Evolutionary conservation across 371 early-diverging fungal species (phyloP), one percentile per base, ranked within the genome.

Genomic region (Basidiobolus meristosporus): DNA sequence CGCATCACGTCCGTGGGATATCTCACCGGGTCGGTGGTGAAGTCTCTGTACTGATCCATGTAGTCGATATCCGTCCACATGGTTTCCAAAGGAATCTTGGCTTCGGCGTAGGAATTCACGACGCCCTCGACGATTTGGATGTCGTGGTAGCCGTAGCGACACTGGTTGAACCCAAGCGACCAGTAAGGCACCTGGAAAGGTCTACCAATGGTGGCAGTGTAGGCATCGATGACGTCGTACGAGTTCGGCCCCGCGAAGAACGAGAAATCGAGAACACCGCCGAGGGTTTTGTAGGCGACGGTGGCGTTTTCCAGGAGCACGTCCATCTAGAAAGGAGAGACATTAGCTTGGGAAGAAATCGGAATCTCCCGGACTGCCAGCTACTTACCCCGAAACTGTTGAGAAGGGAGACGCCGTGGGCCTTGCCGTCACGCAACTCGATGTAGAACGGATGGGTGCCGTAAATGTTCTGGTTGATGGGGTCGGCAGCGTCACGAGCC

Each of bases 51-150:
- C 6, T 42, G 44, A 39, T 76, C 70, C 54, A 66, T 74, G 51
- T 72, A 63, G 42, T 65, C 84, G 40, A 82, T 76, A 51, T 82
- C 82, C 21, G 68, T 57, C 82, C 82, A 82, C 17, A 73, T 57
- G 17, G 64, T 65, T 38, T 79, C 80, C 34, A 77, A 48, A 1
- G 84, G 84, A 33, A 82, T 64, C 7, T 57, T 45, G 40, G 60
- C 51, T 36, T 63, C 56, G 12, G 58, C 51, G 43, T 73, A 68
- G 16, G 52, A 53, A 2, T 44, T 48, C 22, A 67, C 61, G 6
- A 78, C 70, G 1, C 48, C 38, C 36, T 64, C 53, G 28, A 79
- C 73, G 26, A 58, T 59, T 6, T 57, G 54, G 42, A 77, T 55
- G 43, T 60, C 60, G 0, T 51, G 31, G 46, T 79, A 82, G 29